phyloP scores from a whole-genome alignment of 2,329 filamentous ascomycete genomes.

The Stemphylium vesicarium region DNA sequence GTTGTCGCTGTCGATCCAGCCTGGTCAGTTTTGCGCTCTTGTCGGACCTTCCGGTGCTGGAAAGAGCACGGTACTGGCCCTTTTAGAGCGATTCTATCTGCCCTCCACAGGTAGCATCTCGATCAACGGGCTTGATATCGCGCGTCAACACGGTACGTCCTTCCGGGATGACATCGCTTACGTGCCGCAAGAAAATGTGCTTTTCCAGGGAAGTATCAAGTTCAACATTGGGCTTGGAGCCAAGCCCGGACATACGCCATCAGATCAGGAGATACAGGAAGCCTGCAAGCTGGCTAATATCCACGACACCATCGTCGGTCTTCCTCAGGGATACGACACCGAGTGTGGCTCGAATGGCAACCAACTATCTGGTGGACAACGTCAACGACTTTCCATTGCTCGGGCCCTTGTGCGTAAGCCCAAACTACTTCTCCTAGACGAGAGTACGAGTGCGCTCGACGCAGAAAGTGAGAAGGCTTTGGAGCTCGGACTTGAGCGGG shows the following conservation, averaged over 20 bases:
- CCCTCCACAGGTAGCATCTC: conserved; percentile 58
- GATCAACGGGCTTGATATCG: conserved; percentile 60
- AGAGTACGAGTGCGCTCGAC: conserved; percentile 53
- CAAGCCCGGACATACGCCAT: conserved; percentile 61
- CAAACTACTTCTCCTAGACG: conserved; percentile 51
- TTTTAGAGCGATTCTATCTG: conserved; percentile 62
- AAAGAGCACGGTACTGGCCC: conserved; percentile 68
- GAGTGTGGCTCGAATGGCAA: conserved; percentile 51
- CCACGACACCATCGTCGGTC: conserved; percentile 67
- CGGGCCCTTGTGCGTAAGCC: conserved; percentile 53
- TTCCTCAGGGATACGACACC: conserved; percentile 72
- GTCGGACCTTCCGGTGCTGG: conserved; percentile 71
- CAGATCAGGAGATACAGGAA: conserved; percentile 67
- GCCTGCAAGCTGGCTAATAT: conserved; percentile 73
- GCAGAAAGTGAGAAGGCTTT: conserved; percentile 51
- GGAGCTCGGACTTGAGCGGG: conserved; percentile 49
- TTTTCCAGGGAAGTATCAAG: conserved; percentile 57
- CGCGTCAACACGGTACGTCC: conserved; percentile 44
- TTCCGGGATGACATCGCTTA: conserved; percentile 56
- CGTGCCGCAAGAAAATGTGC: conserved; percentile 56
- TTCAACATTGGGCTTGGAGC: conserved; percentile 58
- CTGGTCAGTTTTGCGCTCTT: conserved; percentile 68
- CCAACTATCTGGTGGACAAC: conserved; percentile 52
- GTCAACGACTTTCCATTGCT: conserved; percentile 53
- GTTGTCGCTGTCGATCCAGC: conserved; percentile 62